Evolutionary conservation across 257 asterid species (phyloP).

Genomic region (Primulina eburnea): DNA sequence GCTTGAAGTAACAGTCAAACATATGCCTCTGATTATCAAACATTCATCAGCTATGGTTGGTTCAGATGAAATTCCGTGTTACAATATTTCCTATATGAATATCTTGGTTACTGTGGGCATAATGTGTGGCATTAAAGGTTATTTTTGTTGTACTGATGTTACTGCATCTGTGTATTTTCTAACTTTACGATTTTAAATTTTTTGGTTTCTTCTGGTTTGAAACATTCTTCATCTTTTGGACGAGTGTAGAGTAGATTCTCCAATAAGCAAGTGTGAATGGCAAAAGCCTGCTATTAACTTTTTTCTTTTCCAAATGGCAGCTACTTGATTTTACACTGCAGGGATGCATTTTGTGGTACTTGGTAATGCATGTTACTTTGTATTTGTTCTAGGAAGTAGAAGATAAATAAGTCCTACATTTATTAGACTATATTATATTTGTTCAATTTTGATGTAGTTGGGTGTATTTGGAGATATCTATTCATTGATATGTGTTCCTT

Average conservation of each 20-base stretch:
- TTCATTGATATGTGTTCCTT: background rate
- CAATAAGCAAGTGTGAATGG: background rate
- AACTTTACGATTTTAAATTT: background rate
- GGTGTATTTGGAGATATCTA: background rate
- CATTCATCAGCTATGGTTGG: constrained; percentile 87
- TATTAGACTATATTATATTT: too few species aligned
- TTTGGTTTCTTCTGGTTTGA: background rate
- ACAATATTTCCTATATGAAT: background rate
- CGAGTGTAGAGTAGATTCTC: background rate
- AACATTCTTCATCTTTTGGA: background rate
- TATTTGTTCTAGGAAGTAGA: background rate
- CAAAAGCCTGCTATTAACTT: background rate
- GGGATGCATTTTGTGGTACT: background rate
- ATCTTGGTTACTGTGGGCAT: background rate
- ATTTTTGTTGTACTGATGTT: background rate
- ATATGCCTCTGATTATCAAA: constrained; percentile 63
- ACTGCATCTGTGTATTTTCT: background rate
- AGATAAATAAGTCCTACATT: too few species aligned
- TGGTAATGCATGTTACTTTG: too few species aligned
- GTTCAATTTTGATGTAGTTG: too few species aligned
- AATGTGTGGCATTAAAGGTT: background rate
- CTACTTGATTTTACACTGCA: background rate
- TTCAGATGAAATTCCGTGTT: constrained; percentile 17
- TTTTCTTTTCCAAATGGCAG: background rate
- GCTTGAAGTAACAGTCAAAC: constrained; percentile 72